phyloP scores from a whole-genome alignment of 495 filamentous ascomycete genomes.

The Podospora anserina region DNA sequence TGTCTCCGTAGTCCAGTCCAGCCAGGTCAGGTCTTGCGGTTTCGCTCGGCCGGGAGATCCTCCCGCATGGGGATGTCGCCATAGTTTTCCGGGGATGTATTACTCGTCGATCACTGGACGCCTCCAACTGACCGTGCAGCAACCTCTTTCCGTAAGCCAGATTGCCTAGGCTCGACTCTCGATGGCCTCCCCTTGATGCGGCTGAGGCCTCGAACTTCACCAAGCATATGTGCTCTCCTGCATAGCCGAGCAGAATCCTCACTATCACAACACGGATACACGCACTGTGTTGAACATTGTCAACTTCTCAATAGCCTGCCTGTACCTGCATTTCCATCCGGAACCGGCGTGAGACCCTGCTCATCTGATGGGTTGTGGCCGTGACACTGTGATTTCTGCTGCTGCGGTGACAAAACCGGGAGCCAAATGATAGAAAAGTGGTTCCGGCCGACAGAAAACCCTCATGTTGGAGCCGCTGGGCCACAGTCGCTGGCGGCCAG shows the following conservation, averaged over 20 bases:
- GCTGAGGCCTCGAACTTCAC: not conserved
- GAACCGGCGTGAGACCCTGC: not conserved
- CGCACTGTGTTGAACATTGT: not conserved
- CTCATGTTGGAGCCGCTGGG: not conserved
- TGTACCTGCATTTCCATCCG: not conserved
- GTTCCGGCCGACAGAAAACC: not conserved
- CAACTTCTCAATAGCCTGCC: not conserved
- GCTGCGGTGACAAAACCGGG: not conserved
- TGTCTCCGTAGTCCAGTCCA: not conserved
- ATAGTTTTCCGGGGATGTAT: conserved; percentile 7
- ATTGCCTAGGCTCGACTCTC: not conserved
- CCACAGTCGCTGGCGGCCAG: not conserved
- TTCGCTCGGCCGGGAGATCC: conserved; percentile 4
- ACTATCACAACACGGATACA: not conserved
- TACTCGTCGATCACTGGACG: conserved; percentile 7
- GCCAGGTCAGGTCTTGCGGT: not conserved
- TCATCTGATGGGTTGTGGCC: not conserved
- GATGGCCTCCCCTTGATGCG: not conserved
- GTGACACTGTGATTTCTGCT: not conserved
- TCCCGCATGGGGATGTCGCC: conserved; percentile 12
- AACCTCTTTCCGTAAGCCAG: too few relatives aligned
- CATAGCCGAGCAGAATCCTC: not conserved
- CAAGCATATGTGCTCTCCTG: not conserved
- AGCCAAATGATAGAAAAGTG: not conserved
- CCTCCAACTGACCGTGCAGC: not conserved